A percentile compares a stretch with the other conserved stretches of the same genome.
phyloP scores from a whole-genome alignment of 148 eudicot species.

The Rhododendron molle region DNA sequence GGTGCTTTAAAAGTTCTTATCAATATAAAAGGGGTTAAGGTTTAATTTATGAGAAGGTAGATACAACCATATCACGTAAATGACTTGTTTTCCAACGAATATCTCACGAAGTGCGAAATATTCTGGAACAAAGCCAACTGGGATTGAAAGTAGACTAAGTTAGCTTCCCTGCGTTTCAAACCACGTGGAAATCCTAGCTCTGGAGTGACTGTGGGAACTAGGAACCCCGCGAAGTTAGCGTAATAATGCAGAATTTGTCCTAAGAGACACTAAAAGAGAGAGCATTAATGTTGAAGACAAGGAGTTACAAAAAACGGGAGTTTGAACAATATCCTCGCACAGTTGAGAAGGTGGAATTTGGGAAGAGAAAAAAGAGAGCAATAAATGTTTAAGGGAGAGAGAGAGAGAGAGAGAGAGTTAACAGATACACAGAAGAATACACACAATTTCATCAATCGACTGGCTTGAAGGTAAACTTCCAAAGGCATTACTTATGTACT shows the following conservation, averaged over 20 bases:
- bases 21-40: not conserved
- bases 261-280: not conserved
- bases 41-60: not conserved
- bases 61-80: not conserved
- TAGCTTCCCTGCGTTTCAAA: not conserved
- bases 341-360: not conserved
- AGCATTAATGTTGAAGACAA: not conserved
- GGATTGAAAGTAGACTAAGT: not conserved
- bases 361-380: not conserved
- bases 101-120: not conserved
- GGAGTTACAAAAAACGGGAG: not conserved
- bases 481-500: constrained; percentile 34
- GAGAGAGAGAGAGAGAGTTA: not conserved
- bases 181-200: not conserved
- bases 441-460: constrained; percentile 54
- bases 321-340: not conserved
- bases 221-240: not conserved
- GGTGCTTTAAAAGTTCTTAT: not conserved
- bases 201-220: not conserved
- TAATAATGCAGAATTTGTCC: too few species aligned
- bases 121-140: not conserved
- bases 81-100: not conserved
- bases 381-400: too few species aligned
- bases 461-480: constrained; percentile 40
- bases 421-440: constrained; percentile 3